A percentile compares a stretch with the other conserved stretches of the same genome.
Evolutionary conservation across 1,284 basidiomycete genomes (phyloP).

Genomic region (Puccinia triticina): DNA sequence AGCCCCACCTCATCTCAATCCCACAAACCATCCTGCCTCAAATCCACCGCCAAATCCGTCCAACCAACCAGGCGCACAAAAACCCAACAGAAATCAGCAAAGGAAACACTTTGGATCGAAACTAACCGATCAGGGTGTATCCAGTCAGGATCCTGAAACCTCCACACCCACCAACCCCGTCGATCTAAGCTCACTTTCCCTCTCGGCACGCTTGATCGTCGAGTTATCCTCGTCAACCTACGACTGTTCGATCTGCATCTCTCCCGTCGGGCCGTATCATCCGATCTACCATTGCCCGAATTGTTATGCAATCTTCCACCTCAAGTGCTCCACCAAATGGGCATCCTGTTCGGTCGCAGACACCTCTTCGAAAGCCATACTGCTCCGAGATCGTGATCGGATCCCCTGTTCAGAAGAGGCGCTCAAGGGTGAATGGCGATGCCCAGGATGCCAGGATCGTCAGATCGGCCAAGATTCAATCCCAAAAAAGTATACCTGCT

Average conservation of each 20-base stretch:
- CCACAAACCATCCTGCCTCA: not conserved
- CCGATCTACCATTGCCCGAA: slow-evolving; percentile 41
- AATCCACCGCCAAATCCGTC: not conserved
- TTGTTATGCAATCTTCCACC: slow-evolving; percentile 41
- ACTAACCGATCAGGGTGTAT: not conserved
- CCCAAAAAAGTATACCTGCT: slow-evolving; percentile 27
- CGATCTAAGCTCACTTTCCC: slow-evolving; percentile 41
- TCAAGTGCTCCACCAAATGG: slow-evolving; percentile 41
- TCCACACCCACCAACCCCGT: not conserved
- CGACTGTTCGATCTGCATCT: slow-evolving; percentile 47
- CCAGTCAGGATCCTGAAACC: not conserved
- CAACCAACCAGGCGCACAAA: not conserved
- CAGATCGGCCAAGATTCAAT: slow-evolving; percentile 38
- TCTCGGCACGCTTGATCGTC: slow-evolving; percentile 33
- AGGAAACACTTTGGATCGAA: slow-evolving; percentile 14
- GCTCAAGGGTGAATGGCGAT: slow-evolving; percentile 37
- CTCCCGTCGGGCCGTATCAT: slow-evolving; percentile 31
- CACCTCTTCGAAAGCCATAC: slow-evolving; percentile 15
- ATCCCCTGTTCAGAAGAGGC: slow-evolving; percentile 36
- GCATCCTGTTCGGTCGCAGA: slow-evolving; percentile 42
- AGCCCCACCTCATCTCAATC: slow-evolving; percentile 1
- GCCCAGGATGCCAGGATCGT: slow-evolving; percentile 42
- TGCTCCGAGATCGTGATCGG: slow-evolving; percentile 45
- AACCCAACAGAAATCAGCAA: not conserved
- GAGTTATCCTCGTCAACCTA: slow-evolving; percentile 40